These are phyloP conservation scores for Pseudocercospora macadamiae DNA, from an alignment of 2,329 filamentous ascomycete genomes.

Conservation along the genomic window DNA sequence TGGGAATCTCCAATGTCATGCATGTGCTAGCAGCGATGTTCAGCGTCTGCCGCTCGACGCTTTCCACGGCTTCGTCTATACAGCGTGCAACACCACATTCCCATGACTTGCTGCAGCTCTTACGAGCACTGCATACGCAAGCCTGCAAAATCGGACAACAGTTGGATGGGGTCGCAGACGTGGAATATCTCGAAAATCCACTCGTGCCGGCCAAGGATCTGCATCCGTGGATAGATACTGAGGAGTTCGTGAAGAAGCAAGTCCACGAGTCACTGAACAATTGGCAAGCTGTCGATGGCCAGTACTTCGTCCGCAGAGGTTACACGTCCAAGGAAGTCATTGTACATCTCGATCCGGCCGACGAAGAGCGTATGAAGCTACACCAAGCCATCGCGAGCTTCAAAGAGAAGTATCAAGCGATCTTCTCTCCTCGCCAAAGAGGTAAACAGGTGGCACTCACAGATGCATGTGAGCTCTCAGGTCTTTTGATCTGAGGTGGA, in stretches of 20 bases:
- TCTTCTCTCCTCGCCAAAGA: constrained; percentile 4
- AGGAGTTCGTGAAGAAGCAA: constrained; percentile 40
- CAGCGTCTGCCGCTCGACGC: constrained; percentile 18
- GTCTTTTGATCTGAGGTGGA: constrained; percentile 5
- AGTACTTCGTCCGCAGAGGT: constrained; percentile 53
- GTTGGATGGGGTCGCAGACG: constrained; percentile 6
- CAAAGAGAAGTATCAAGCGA: constrained; percentile 13
- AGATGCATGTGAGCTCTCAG: constrained; percentile 4
- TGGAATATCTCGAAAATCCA: not conserved
- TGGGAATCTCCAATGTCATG: constrained; percentile 21
- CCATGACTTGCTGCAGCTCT: constrained; percentile 4
- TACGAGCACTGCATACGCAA: constrained; percentile 13
- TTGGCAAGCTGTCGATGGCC: constrained; percentile 49
- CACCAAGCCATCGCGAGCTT: constrained; percentile 16
- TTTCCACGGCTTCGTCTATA: constrained; percentile 18
- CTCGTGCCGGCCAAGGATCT: not conserved
- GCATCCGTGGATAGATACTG: constrained; percentile 28
- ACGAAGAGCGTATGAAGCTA: constrained; percentile 15
- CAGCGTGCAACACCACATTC: constrained; percentile 15
- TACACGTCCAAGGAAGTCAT: constrained; percentile 49
- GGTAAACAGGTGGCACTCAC: not conserved
- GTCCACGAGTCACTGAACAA: constrained; percentile 49
- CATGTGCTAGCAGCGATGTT: constrained; percentile 19
- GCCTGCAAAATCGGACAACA: constrained; percentile 1
- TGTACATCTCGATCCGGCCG: constrained; percentile 39